Percentiles rank a stretch among this genome's conserved stretches.
These are phyloP conservation scores for Phyllosticta citribraziliensis DNA, from an alignment of 2,329 filamentous ascomycete genomes.

Conservation along the genomic window DNA sequence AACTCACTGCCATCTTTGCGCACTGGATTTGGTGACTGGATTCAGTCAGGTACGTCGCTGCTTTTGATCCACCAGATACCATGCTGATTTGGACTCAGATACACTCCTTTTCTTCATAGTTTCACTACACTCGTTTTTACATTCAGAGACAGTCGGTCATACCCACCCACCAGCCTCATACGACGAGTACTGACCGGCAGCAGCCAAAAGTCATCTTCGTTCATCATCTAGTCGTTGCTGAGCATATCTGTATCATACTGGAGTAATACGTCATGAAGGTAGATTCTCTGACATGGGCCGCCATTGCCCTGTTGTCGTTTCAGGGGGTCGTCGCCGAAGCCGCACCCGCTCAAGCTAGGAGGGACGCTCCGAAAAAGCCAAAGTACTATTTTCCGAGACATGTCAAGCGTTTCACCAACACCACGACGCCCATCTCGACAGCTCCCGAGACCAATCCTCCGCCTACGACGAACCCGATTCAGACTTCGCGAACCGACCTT, in stretches of 20 bases:
- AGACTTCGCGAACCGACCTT: constrained; percentile 14
- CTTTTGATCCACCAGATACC: not conserved
- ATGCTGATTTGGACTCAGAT: constrained; percentile 19
- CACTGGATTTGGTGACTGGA: constrained; percentile 22
- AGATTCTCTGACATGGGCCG: constrained; percentile 36
- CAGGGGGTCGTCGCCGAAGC: constrained; percentile 37
- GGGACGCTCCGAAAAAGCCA: constrained; percentile 22
- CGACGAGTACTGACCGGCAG: not conserved
- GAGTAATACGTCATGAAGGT: constrained; percentile 33
- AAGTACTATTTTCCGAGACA: constrained; percentile 41
- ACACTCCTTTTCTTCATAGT: constrained; percentile 33
- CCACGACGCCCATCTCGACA: constrained; percentile 17
- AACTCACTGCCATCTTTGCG: constrained; percentile 2
- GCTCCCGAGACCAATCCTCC: constrained; percentile 7
- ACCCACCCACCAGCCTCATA: not conserved
- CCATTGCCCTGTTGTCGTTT: constrained; percentile 35
- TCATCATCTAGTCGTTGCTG: not conserved
- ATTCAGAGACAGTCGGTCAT: constrained; percentile 22
- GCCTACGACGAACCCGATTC: not conserved
- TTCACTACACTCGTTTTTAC: constrained; percentile 45
- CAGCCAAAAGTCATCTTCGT: constrained; percentile 1
- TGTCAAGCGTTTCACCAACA: constrained; percentile 33
- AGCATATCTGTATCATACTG: not conserved
- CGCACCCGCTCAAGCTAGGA: constrained; percentile 34
- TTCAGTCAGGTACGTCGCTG: constrained; percentile 26